Base-by-base conservation (phyloP, 2,329 filamentous ascomycete species). In the Aspergillus chevalieri region DNA sequence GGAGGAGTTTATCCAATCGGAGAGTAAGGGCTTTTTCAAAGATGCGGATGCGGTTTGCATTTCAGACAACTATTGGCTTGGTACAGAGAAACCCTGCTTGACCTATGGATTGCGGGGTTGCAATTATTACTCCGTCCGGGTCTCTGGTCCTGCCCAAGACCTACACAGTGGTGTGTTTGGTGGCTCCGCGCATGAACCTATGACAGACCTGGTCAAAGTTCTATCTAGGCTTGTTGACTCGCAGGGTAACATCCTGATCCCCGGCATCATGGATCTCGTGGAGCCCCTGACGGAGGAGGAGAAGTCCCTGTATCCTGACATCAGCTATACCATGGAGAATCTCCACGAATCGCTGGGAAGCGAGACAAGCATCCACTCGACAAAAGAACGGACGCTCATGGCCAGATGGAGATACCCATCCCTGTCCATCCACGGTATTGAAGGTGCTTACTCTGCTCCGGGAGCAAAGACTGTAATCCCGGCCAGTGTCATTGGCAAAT, bases 31-130 rank as follows among this genome's bases (percentile, higher is more conserved):
- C 63, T 97, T 85, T 78, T 98, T 98, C 77, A 89, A 89, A 65
- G 92, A 96, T 63, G 84, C 90, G 33, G 93, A 98, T 59, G 93
- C 91, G 5, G 89, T 97, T 52, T 98, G 93, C 76, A 98, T 98
- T 68, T 95, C 89, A 44, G 93, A 98, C 74, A 98, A 98, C 81
- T 98, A 98, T 83, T 98, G 93, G 93, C 84, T 98, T 38, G 93
- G 93, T 51, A 97, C 93, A 5, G 90, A 97, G 80, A 96, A 96
- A 80, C 93, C 93, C 10, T 98, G 93, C 72, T 75, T 98, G 65
- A 98, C 93, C 8, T 98, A 98, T 70, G 93, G 93, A 61, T 86
- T 98, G 55, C 87, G 93, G 59, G 93, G 93, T 47, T 94, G 89
- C 83, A 97, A 94, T 78, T 98, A 98, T 81, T 98, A 97, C 78